Conservation (phyloP, 495 filamentous ascomycete genomes). For the Neurospora africana region DNA sequence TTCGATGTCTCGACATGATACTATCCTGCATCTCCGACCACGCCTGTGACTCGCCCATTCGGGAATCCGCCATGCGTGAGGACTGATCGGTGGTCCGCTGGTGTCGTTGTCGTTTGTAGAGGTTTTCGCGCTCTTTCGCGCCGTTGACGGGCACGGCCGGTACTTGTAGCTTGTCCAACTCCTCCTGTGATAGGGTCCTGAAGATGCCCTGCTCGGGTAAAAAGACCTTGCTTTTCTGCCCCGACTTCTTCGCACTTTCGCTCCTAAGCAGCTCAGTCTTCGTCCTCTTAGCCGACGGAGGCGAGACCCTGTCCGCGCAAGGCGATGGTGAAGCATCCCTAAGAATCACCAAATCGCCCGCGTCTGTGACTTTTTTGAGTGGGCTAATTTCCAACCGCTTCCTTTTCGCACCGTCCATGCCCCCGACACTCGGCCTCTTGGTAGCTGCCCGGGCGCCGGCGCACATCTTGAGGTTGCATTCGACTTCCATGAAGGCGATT, state of each 20-base stretch:
- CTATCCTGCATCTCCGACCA: neutral
- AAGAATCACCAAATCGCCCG: conserved; percentile 33
- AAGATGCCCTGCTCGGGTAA: conserved; percentile 41
- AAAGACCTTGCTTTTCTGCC: conserved; percentile 34
- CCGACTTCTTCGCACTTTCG: conserved; percentile 8
- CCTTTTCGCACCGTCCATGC: conserved; percentile 14
- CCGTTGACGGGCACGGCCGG: conserved; percentile 4
- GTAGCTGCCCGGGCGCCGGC: conserved; percentile 35
- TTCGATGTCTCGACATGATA: neutral
- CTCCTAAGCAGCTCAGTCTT: conserved; percentile 19
- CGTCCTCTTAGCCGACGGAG: conserved; percentile 14
- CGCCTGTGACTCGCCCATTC: conserved; percentile 5
- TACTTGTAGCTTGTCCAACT: conserved; percentile 23
- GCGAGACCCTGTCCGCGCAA: conserved; percentile 6
- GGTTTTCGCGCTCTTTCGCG: neutral
- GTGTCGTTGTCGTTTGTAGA: conserved; percentile 1
- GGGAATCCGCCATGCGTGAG: conserved; percentile 6
- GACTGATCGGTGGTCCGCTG: conserved; percentile 20
- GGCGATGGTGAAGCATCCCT: conserved; percentile 16
- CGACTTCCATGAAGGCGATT: conserved; percentile 70
- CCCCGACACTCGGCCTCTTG: conserved; percentile 7
- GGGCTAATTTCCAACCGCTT: conserved; percentile 15
- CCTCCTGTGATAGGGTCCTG: conserved; percentile 38
- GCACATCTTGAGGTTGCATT: conserved; percentile 68
- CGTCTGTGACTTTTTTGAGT: conserved; percentile 27